Evolutionary conservation across 2,329 filamentous ascomycete species (phyloP).

Genomic region (Talaromyces sp.): DNA sequence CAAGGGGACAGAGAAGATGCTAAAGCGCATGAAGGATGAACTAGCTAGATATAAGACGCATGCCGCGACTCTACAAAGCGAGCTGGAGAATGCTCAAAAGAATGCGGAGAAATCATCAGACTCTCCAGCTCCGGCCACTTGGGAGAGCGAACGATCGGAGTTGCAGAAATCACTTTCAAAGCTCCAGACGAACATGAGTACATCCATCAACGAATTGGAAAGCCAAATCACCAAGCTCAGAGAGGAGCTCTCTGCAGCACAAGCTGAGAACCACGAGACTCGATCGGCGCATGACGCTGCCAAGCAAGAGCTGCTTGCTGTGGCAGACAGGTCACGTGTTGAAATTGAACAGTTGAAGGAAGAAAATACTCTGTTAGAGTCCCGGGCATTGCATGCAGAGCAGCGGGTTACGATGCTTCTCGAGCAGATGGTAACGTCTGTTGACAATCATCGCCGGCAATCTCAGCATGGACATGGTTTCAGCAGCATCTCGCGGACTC

Average conservation of each 20-base stretch:
- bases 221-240: conserved; percentile 63
- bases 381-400: conserved; percentile 82
- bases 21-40: conserved; percentile 97
- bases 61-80: conserved; percentile 74
- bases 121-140: conserved; percentile 52
- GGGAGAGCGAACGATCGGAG: conserved; percentile 66
- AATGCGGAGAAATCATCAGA: conserved; percentile 39
- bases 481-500: conserved; percentile 45
- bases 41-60: conserved; percentile 86
- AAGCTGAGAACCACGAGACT: conserved; percentile 65
- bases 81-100: conserved; percentile 65
- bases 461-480: conserved; percentile 44
- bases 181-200: conserved; percentile 64
- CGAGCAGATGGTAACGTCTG: conserved; percentile 88
- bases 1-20: conserved; percentile 98
- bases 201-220: conserved; percentile 64
- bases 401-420: conserved; percentile 87
- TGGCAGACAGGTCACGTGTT: conserved; percentile 51
- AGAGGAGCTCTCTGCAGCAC: conserved; percentile 61
- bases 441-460: conserved; percentile 87
- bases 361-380: conserved; percentile 76
- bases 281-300: conserved; percentile 51
- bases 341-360: conserved; percentile 77
- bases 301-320: conserved; percentile 53
- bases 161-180: conserved; percentile 65